A percentile compares a stretch with the other conserved stretches of the same genome.
These are phyloP conservation scores for Eutrema yunnanense DNA, from an alignment of 345 rosid species.

Conservation along the genomic window DNA sequence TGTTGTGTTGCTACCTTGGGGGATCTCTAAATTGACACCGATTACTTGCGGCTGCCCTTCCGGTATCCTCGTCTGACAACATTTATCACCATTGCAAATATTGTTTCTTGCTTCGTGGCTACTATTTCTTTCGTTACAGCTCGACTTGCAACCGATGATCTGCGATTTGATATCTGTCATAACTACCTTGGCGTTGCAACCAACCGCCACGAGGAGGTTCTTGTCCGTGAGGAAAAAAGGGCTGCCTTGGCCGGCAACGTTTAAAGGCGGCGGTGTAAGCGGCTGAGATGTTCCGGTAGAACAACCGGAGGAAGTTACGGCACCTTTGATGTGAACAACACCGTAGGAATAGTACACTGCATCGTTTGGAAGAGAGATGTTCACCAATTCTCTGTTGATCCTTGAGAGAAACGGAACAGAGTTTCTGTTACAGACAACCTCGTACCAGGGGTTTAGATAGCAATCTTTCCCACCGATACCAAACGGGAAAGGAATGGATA, in stretches of 20 bases:
- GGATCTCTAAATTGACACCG: slow-evolving; percentile 3
- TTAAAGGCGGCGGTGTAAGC: neutral
- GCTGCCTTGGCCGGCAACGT: slow-evolving; percentile 19
- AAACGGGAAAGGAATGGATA: slow-evolving; percentile 18
- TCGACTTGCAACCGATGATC: slow-evolving; percentile 36
- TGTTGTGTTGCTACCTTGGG: neutral
- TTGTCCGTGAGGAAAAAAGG: slow-evolving; percentile 22
- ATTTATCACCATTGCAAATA: slow-evolving; percentile 35
- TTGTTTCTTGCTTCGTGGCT: slow-evolving; percentile 12
- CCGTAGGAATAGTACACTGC: too few relatives aligned
- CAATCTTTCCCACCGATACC: slow-evolving; percentile 23
- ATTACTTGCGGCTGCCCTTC: slow-evolving; percentile 14
- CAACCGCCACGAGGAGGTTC: slow-evolving; percentile 34
- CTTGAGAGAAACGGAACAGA: slow-evolving; percentile 21
- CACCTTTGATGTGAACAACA: slow-evolving; percentile 21
- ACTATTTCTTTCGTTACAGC: slow-evolving; percentile 18
- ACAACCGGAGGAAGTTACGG: slow-evolving; percentile 20
- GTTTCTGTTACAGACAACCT: slow-evolving; percentile 19
- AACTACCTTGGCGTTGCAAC: slow-evolving; percentile 27
- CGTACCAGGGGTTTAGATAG: slow-evolving; percentile 29
- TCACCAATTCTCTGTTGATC: slow-evolving; percentile 22
- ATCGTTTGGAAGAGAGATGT: neutral
- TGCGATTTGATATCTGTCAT: neutral
- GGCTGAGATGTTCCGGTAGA: neutral
- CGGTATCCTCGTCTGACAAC: slow-evolving; percentile 41